Conservation (phyloP, 192 early-diverging fungal species). For the Nowakowskiella sp. region DNA sequence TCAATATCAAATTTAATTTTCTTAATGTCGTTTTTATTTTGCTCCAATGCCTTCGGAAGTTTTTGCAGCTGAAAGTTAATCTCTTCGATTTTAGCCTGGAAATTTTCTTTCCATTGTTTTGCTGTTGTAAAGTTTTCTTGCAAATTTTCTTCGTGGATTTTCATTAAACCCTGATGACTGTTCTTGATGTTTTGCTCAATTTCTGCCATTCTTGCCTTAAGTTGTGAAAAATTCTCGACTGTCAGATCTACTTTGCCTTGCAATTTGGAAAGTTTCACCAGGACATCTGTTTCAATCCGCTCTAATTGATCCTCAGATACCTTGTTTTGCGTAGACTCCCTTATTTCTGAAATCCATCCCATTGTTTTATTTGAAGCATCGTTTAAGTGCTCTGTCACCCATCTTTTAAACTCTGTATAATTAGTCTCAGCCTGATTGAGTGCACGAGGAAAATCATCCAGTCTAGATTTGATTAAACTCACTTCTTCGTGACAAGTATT, state of each 20-base stretch:
- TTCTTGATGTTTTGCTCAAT: slow-evolving; percentile 1
- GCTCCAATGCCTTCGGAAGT: slow-evolving; percentile 21
- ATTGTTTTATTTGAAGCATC: slow-evolving; percentile 7
- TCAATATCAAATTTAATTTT: slow-evolving; percentile 19
- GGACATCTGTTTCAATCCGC: slow-evolving; percentile 12
- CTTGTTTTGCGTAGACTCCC: slow-evolving; percentile 10
- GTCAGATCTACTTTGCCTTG: slow-evolving; percentile 16
- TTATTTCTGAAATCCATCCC: slow-evolving; percentile 1
- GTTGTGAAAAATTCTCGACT: slow-evolving; percentile 10
- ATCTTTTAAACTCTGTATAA: slow-evolving; percentile 13
- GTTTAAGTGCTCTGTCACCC: slow-evolving; percentile 1
- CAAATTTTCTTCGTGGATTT: too few species aligned
- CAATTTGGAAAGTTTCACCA: slow-evolving; percentile 1
- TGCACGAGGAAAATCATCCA: slow-evolving; percentile 15
- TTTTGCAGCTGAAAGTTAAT: slow-evolving; percentile 2
- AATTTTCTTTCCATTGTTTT: slow-evolving; percentile 13
- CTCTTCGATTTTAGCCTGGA: slow-evolving; percentile 16
- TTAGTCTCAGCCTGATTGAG: slow-evolving; percentile 7
- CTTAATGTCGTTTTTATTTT: slow-evolving; percentile 16
- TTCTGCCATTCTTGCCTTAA: slow-evolving; percentile 5
- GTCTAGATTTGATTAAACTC: slow-evolving; percentile 4
- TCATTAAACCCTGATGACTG: too few species aligned
- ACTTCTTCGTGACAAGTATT: slow-evolving; percentile 10
- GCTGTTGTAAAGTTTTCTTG: slow-evolving; percentile 12
- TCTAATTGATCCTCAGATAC: slow-evolving; percentile 13